A percentile compares a stretch with the other conserved stretches of the same genome.
Evolutionary conservation across 257 asterid genomes (phyloP).

Genomic region (Nicotiana undulata): DNA sequence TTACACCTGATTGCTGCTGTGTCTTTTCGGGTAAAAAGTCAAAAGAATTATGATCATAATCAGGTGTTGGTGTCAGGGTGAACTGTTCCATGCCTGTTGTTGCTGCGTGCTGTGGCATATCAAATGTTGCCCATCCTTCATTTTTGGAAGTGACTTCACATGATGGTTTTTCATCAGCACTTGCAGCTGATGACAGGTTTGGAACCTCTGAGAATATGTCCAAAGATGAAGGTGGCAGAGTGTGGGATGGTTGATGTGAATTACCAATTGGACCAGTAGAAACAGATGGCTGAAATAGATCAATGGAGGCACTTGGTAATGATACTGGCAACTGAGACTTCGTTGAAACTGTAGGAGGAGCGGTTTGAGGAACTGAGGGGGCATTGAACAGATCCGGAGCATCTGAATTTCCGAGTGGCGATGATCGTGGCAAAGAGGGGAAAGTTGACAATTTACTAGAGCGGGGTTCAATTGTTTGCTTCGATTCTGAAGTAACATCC

Average conservation of each 20-base stretch:
- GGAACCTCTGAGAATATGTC: constrained; percentile 40
- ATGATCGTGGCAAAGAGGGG: constrained; percentile 26
- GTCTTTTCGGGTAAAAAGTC: constrained; percentile 13
- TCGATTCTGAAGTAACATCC: constrained; percentile 32
- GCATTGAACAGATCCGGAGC: constrained; percentile 46
- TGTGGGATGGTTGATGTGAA: constrained; percentile 33
- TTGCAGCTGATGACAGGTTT: constrained; percentile 34
- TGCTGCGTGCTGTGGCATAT: constrained; percentile 29
- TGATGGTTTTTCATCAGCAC: constrained; percentile 13
- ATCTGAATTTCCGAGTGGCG: constrained; percentile 19
- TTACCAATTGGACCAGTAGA: constrained; percentile 29
- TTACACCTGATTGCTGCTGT: not conserved
- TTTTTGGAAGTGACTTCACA: constrained; percentile 17
- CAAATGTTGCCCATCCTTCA: constrained; percentile 54
- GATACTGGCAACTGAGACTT: constrained; percentile 34
- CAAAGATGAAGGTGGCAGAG: constrained; percentile 27
- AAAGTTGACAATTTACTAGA: constrained; percentile 18
- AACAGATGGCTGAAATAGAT: constrained; percentile 35
- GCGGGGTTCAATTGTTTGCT: constrained; percentile 24
- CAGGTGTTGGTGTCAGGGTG: constrained; percentile 25
- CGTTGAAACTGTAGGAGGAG: constrained; percentile 26
- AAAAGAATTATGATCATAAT: constrained; percentile 35
- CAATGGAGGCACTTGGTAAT: constrained; percentile 24
- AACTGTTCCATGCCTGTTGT: constrained; percentile 26
- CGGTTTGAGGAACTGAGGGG: constrained; percentile 28